A percentile compares a stretch with the other conserved stretches of the same genome.
These are phyloP conservation scores for Saccharomyces cerevisiae DNA, from an alignment of 805 yeast species.

Conservation along the genomic window DNA sequence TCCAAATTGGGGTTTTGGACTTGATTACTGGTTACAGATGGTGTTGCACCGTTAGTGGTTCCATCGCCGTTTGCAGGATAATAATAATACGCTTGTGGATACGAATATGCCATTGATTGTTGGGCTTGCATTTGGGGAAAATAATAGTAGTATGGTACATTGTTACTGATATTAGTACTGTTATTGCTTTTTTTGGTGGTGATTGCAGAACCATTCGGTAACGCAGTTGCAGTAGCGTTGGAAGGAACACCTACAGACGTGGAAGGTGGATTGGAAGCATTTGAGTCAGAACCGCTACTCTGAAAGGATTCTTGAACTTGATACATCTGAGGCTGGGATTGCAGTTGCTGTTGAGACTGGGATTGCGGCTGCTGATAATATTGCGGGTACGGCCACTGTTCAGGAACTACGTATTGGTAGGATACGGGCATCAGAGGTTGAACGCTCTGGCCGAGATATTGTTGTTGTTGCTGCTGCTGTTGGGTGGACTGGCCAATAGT, in stretches of 20 bases:
- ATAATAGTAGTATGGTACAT: background rate
- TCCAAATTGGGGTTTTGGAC: background rate
- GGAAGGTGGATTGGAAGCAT: background rate
- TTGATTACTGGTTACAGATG: background rate
- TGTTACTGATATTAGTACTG: slow-evolving; percentile 3
- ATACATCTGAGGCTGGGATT: background rate
- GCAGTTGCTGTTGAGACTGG: slow-evolving; percentile 2
- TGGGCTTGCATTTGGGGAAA: background rate
- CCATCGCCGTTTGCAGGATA: background rate
- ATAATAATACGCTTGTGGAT: background rate
- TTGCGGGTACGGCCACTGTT: slow-evolving; percentile 10
- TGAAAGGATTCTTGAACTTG: background rate
- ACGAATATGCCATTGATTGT: background rate
- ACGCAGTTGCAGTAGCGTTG: background rate
- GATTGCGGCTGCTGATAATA: slow-evolving; percentile 7
- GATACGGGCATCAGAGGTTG: background rate
- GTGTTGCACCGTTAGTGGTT: background rate
- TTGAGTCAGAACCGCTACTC: background rate
- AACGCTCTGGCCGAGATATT: background rate
- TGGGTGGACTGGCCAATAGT: slow-evolving; percentile 1
- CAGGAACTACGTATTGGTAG: slow-evolving; percentile 1
- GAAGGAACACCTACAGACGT: slow-evolving; percentile 2
- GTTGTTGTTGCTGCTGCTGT: slow-evolving; percentile 2
- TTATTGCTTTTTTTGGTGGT: background rate
- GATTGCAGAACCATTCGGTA: slow-evolving; percentile 1